Percentiles rank a stretch among this genome's conserved stretches.
Conservation (phyloP, 2,329 filamentous ascomycete genomes). For the Fusarium paranaense region DNA sequence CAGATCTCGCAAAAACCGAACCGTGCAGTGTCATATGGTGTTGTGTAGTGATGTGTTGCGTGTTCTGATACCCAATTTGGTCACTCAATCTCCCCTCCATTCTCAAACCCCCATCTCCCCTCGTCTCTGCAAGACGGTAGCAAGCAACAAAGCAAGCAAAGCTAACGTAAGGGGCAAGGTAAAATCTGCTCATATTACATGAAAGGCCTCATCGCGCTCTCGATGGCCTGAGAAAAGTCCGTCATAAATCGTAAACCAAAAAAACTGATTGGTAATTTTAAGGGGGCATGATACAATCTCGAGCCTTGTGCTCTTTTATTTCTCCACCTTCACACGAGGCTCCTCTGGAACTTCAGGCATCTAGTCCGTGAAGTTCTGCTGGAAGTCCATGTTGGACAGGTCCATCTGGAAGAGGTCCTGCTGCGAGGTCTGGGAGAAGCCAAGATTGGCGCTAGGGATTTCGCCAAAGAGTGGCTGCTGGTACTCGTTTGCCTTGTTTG, state of each 20-base stretch:
- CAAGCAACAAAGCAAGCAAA: constrained; percentile 28
- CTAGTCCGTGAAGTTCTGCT: constrained; percentile 49
- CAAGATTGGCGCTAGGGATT: constrained; percentile 61
- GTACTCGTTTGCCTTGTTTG: constrained; percentile 53
- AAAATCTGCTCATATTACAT: constrained; percentile 42
- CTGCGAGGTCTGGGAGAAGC: constrained; percentile 64
- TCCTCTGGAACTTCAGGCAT: constrained; percentile 1
- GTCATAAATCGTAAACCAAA: constrained; percentile 43
- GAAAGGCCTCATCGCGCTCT: constrained; percentile 27
- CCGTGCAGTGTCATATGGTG: constrained; percentile 15
- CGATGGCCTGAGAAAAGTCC: constrained; percentile 30
- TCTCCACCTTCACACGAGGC: background rate
- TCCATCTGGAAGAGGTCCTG: constrained; percentile 63
- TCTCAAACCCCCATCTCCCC: constrained; percentile 13
- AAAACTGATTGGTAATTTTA: constrained; percentile 33
- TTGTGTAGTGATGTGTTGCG: constrained; percentile 16
- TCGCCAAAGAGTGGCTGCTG: constrained; percentile 63
- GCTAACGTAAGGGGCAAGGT: constrained; percentile 23
- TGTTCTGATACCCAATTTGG: constrained; percentile 39
- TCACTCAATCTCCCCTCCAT: constrained; percentile 14
- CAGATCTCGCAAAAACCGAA: constrained; percentile 37
- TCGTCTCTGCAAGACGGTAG: constrained; percentile 15
- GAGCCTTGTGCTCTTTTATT: constrained; percentile 24
- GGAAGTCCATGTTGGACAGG: constrained; percentile 53
- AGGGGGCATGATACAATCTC: constrained; percentile 38